These are phyloP conservation scores for Allium fistulosum DNA, from an alignment of 106 monocot species.

Conservation along the genomic window DNA sequence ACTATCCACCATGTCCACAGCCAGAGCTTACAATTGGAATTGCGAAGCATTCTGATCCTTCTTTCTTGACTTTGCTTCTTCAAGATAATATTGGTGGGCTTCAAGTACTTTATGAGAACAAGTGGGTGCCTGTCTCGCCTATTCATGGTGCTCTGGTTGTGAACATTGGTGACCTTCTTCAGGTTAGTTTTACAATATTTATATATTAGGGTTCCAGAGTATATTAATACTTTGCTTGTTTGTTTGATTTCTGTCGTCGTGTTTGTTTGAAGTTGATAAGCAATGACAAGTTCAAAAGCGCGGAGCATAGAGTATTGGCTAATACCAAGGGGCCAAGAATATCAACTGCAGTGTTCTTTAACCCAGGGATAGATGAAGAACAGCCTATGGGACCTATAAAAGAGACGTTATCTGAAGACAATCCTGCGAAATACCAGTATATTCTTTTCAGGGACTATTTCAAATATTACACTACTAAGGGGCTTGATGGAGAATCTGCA, in stretches of 20 bases:
- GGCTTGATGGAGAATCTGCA: constrained; percentile 30
- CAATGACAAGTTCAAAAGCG: constrained; percentile 49
- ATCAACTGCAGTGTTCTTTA: constrained; percentile 30
- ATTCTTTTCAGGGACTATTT: constrained; percentile 8
- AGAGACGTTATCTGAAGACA: constrained; percentile 5
- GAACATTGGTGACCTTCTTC: constrained; percentile 69
- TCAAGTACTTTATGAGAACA: constrained; percentile 32
- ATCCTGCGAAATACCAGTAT: constrained; percentile 6
- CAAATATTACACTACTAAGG: constrained; percentile 19
- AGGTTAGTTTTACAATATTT: constrained; percentile 13
- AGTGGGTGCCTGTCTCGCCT: constrained; percentile 42
- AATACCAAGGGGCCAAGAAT: constrained; percentile 24
- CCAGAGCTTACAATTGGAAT: constrained; percentile 54
- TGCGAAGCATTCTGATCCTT: constrained; percentile 44
- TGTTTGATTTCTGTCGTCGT: background rate
- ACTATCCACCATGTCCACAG: constrained; percentile 73
- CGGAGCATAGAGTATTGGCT: constrained; percentile 50
- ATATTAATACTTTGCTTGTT: no score
- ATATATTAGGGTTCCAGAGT: background rate
- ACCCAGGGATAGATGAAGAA: background rate
- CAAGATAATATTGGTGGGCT: constrained; percentile 62
- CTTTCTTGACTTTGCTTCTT: constrained; percentile 55
- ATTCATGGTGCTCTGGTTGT: constrained; percentile 39
- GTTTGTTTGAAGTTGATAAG: constrained; percentile 25
- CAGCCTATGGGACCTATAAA: constrained; percentile 1